Evolutionary conservation across 805 yeast species (phyloP).

Genomic region (Sugiyamaella qingdaonensis): DNA sequence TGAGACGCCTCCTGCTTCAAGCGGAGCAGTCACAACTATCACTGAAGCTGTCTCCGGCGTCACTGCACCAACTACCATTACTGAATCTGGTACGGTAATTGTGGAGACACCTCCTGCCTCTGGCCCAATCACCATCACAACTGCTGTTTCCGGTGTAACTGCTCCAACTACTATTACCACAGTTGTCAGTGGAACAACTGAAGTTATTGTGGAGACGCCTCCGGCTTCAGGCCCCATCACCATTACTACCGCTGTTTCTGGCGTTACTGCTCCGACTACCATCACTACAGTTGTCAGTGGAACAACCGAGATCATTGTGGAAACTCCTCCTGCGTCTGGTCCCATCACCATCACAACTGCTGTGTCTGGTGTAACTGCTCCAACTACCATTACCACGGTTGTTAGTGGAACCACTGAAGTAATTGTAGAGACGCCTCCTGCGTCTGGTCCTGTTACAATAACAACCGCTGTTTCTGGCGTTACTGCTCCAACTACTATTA

Average conservation of each 20-base stretch:
- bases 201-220: constrained; percentile 1
- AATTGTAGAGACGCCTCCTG: constrained; percentile 1
- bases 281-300: constrained; percentile 8
- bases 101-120: not conserved
- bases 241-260: not conserved
- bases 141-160: constrained; percentile 1
- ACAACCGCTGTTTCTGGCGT: constrained; percentile 5
- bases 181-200: constrained; percentile 1
- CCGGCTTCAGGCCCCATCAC: constrained; percentile 3
- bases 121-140: not conserved
- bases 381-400: not conserved
- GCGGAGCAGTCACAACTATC: not conserved
- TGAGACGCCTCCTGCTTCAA: not conserved
- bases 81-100: not conserved
- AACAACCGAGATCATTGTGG: not conserved
- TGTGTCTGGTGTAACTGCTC: not conserved
- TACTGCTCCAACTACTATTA: constrained; percentile 10
- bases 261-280: constrained; percentile 1
- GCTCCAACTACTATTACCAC: constrained; percentile 7
- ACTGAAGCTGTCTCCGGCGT: not conserved
- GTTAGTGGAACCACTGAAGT: constrained; percentile 1
- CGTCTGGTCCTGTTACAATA: constrained; percentile 4
- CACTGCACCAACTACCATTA: constrained; percentile 1
- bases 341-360: constrained; percentile 1
- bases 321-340: constrained; percentile 5